Percentiles rank a stretch among this genome's conserved stretches.
Evolutionary conservation across 768 basidiomycete species (phyloP).

Genomic region (Suillus alpinus): DNA sequence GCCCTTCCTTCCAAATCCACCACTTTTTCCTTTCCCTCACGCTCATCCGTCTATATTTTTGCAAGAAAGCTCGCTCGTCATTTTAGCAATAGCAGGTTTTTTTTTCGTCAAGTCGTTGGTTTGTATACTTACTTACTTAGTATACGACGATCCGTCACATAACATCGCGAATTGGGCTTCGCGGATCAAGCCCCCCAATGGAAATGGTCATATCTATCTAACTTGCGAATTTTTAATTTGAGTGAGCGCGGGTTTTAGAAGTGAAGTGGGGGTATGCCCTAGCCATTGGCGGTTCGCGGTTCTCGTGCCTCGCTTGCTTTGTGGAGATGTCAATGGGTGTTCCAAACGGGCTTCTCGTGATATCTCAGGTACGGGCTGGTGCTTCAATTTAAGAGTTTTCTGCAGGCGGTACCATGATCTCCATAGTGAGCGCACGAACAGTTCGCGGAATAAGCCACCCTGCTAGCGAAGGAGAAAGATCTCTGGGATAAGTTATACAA

Average conservation of each 20-base stretch:
- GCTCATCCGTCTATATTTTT: conserved; percentile 9
- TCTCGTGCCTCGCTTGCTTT: no score
- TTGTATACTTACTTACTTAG: not conserved
- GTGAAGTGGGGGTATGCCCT: no score
- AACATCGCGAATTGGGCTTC: conserved; percentile 51
- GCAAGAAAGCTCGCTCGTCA: not conserved
- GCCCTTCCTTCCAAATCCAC: not conserved
- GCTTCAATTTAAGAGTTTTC: no score
- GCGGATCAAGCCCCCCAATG: conserved; percentile 43
- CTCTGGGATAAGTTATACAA: conserved; percentile 60
- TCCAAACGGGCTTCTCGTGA: no score
- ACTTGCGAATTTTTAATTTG: no score
- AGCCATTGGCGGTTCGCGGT: no score
- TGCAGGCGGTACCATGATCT: conserved; percentile 31
- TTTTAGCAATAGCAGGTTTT: not conserved
- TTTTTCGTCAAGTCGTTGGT: not conserved
- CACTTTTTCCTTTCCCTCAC: not conserved
- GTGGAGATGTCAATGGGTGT: no score
- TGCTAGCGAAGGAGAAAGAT: conserved; percentile 60
- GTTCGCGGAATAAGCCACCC: conserved; percentile 64
- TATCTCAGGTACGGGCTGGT: no score
- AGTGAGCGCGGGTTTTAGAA: no score
- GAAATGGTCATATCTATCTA: not conserved
- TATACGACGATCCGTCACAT: conserved; percentile 11
- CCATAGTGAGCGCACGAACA: conserved; percentile 47